Evolutionary conservation across 2,329 filamentous ascomycete species (phyloP).

Genomic region (Waltergamsia citrina): DNA sequence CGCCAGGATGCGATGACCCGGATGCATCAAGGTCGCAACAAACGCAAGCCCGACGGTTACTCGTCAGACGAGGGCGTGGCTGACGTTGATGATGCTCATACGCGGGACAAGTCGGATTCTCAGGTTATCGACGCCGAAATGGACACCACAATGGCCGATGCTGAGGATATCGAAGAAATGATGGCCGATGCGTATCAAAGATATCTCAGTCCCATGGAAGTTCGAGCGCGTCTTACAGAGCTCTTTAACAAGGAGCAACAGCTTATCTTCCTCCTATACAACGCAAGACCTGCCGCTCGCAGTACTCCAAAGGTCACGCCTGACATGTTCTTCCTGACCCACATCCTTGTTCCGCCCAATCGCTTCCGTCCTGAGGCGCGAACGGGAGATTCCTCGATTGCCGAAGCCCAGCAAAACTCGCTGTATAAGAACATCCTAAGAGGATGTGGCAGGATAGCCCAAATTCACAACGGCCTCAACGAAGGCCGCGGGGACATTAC

Average conservation of each 20-base stretch:
- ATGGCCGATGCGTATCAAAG: conserved; percentile 42
- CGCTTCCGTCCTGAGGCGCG: conserved; percentile 80
- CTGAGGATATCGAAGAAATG: conserved; percentile 13
- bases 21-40: conserved; percentile 21
- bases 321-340: conserved; percentile 91
- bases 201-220: conserved; percentile 76
- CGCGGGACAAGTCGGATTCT: no score
- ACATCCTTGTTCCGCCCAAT: conserved; percentile 83
- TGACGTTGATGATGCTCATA: conserved; percentile 36
- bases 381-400: conserved; percentile 70
- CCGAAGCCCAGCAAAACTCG: conserved; percentile 81
- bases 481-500: conserved; percentile 42
- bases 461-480: conserved; percentile 50
- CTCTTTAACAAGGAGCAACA: conserved; percentile 85
- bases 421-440: conserved; percentile 80
- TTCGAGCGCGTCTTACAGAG: conserved; percentile 65
- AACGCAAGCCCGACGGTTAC: conserved; percentile 29
- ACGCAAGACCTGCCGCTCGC: conserved; percentile 55
- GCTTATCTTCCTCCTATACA: conserved; percentile 76
- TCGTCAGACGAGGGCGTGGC: conserved; percentile 61
- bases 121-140: conserved; percentile 11
- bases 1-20: conserved; percentile 58
- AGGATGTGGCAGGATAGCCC: conserved; percentile 61
- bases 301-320: conserved; percentile 51
- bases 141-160: conserved; percentile 20